phyloP scores from a whole-genome alignment of 2,329 filamentous ascomycete genomes.

The Alternaria arbusti region DNA sequence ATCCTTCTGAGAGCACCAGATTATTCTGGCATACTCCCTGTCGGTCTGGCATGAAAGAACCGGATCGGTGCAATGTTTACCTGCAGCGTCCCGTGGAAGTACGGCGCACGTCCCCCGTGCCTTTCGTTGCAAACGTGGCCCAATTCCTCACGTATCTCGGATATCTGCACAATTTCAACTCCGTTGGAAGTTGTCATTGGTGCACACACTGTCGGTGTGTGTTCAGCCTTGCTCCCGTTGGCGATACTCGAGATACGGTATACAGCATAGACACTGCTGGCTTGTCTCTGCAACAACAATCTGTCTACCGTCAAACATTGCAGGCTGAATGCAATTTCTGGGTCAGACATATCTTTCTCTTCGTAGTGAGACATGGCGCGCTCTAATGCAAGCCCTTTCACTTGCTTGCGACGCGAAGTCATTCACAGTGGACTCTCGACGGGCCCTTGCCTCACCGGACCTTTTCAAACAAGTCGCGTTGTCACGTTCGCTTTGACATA shows the following conservation, averaged over 20 bases:
- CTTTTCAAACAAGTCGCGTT: conserved; percentile 23
- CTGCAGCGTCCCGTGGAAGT: conserved; percentile 38
- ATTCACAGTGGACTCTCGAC: conserved; percentile 15
- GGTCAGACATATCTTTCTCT: background rate
- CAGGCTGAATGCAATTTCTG: background rate
- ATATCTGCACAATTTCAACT: conserved; percentile 18
- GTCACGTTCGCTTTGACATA: conserved; percentile 15
- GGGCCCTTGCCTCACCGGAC: conserved; percentile 29
- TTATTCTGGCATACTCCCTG: conserved; percentile 19
- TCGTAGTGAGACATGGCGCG: conserved; percentile 15
- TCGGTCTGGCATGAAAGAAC: conserved; percentile 23
- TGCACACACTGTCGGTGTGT: conserved; percentile 22
- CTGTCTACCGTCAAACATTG: background rate
- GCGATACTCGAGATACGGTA: conserved; percentile 33
- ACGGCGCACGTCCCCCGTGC: conserved; percentile 40
- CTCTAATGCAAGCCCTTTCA: conserved; percentile 20
- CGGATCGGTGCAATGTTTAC: conserved; percentile 36
- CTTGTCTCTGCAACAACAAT: background rate
- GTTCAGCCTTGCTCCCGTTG: conserved; percentile 13
- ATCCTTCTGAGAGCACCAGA: conserved; percentile 6
- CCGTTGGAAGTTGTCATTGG: conserved; percentile 20
- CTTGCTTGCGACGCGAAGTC: conserved; percentile 4
- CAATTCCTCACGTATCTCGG: conserved; percentile 25
- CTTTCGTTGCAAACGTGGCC: conserved; percentile 44
- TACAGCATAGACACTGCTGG: conserved; percentile 3